These are phyloP conservation scores for Botrytis deweyae DNA, from an alignment of 2,329 filamentous ascomycete genomes.

Conservation along the genomic window DNA sequence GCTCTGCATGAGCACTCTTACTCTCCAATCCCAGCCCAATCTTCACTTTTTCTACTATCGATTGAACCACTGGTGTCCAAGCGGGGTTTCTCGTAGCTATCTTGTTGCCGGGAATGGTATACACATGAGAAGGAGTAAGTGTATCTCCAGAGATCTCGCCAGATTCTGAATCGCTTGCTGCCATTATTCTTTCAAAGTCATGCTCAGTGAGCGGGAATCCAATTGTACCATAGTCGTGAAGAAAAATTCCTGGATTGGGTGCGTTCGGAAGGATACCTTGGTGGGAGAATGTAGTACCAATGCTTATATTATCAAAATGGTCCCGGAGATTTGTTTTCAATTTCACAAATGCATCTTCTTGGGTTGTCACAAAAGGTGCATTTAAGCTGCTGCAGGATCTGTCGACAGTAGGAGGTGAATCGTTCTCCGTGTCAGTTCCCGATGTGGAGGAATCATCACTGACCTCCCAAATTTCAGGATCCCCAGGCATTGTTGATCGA, in stretches of 20 bases:
- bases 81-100: background rate
- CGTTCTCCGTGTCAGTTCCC: background rate
- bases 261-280: background rate
- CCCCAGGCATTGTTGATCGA: background rate
- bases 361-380: background rate
- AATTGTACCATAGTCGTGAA: background rate
- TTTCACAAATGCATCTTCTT: background rate
- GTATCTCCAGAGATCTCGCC: background rate
- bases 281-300: background rate
- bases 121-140: background rate
- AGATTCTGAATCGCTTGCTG: background rate
- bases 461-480: constrained; percentile 6
- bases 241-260: background rate
- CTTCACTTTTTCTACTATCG: background rate
- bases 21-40: background rate
- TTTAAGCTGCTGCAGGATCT: background rate
- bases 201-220: background rate
- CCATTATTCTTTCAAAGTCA: background rate
- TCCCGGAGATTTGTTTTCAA: background rate
- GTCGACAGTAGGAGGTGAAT: background rate
- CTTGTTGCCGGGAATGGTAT: background rate
- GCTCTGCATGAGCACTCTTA: background rate
- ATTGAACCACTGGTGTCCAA: background rate
- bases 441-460: background rate
- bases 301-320: background rate